Percentiles rank a stretch among this genome's conserved stretches.
Conservation (phyloP, 352 stramenopile genomes). For the Globisporangium emineosum region DNA sequence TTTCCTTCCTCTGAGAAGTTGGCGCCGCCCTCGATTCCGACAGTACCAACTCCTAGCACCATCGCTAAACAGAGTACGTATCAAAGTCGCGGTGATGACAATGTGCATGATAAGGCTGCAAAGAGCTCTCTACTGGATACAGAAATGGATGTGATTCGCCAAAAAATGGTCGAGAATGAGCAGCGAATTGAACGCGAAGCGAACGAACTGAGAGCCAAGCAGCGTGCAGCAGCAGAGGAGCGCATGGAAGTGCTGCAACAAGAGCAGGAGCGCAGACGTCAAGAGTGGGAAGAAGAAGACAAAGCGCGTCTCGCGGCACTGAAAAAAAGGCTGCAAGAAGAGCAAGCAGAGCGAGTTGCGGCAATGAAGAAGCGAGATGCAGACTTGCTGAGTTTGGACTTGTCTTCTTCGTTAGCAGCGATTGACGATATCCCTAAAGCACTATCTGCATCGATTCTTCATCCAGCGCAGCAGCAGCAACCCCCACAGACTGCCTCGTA, state of each 20-base stretch:
- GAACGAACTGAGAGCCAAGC: constrained; percentile 37
- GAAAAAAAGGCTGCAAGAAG: constrained; percentile 41
- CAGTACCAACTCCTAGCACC: neutral
- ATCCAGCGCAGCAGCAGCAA: neutral
- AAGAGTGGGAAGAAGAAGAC: constrained; percentile 72
- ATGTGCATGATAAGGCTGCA: neutral
- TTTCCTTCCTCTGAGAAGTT: neutral
- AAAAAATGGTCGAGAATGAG: constrained; percentile 42
- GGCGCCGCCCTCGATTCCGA: neutral
- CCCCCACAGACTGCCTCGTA: neutral
- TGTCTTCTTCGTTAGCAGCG: constrained; percentile 7
- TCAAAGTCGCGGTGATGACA: neutral
- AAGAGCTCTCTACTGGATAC: constrained; percentile 15
- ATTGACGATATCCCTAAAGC: neutral
- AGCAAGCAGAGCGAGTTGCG: constrained; percentile 35
- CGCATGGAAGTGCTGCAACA: constrained; percentile 50
- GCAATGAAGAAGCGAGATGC: constrained; percentile 31
- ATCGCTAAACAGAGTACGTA: neutral
- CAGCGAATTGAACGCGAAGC: constrained; percentile 37
- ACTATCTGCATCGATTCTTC: neutral
- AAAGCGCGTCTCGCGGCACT: constrained; percentile 38
- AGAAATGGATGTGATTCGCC: constrained; percentile 40
- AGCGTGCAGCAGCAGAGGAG: constrained; percentile 48
- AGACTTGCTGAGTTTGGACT: constrained; percentile 27
- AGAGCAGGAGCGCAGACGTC: constrained; percentile 65